Conservation (phyloP, 2,329 filamentous ascomycete species). For the Cadophora sp. region DNA sequence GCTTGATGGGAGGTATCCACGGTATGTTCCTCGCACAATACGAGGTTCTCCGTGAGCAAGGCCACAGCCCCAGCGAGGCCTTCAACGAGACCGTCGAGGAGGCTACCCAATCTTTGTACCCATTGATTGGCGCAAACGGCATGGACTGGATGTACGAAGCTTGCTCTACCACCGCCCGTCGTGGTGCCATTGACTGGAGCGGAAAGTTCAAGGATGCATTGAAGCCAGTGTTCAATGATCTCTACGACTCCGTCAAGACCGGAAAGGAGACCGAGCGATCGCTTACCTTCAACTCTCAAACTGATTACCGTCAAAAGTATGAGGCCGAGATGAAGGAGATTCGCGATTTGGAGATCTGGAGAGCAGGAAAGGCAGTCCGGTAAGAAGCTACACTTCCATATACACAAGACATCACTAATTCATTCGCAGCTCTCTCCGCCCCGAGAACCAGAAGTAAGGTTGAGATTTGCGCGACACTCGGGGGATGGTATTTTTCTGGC, state of each 20-base stretch:
- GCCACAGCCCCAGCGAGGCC: constrained; percentile 96
- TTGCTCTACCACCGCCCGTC: constrained; percentile 97
- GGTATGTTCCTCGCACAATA: constrained; percentile 99
- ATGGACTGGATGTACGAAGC: constrained; percentile 99
- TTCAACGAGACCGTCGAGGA: constrained; percentile 99
- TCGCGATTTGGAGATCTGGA: constrained; percentile 98
- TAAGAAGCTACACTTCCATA: constrained; percentile 50
- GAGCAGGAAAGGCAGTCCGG: constrained; percentile 96
- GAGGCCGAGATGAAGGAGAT: constrained; percentile 99
- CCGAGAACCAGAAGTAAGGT: constrained; percentile 79
- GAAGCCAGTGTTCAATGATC: constrained; percentile 97
- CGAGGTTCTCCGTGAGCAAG: constrained; percentile 98
- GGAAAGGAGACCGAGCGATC: constrained; percentile 96
- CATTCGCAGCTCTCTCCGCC: constrained; percentile 70
- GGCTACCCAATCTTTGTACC: constrained; percentile 97
- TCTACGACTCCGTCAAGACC: constrained; percentile 91
- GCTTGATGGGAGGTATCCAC: constrained; percentile 99
- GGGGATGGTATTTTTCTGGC: constrained; percentile 36
- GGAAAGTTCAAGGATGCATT: constrained; percentile 96
- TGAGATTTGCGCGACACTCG: constrained; percentile 18
- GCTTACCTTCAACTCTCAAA: constrained; percentile 95
- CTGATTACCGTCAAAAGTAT: constrained; percentile 96
- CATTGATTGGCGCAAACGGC: constrained; percentile 93
- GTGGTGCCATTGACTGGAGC: constrained; percentile 99
- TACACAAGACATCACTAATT: constrained; percentile 27